Evolutionary conservation across 2,329 filamentous ascomycete species (phyloP), one percentile per base, ranked within the genome.

Genomic region (Ciborinia camelliae): DNA sequence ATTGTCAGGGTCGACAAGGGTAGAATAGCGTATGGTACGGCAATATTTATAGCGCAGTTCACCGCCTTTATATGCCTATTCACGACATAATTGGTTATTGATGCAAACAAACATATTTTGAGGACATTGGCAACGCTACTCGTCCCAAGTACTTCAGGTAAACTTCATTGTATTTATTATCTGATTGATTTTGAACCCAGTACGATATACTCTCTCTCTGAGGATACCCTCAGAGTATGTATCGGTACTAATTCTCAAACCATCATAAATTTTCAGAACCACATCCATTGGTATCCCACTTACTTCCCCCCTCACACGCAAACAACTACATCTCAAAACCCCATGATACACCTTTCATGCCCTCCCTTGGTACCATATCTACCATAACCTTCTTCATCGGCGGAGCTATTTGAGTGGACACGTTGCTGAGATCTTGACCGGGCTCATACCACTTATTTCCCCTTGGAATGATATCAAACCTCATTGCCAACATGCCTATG

Each of bases 391-490:
- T 57, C 18, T 37, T 41, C 8, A 28, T 39, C 4, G 51, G 62
- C 4, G 30, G 41, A 23, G 52, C 43, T 28, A 57, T 23, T 23
- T 58, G 62, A 5, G 47, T 20, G 10, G 62, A 63, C 18, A 63
- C 41, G 28, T 63, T 63, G 8, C 20, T 50, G 6, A 48, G 28
- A 18, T 63, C 43, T 50, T 58, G 41, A 15, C 35, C 32, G 2
- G 51, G 62, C 1, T 63, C 52, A 48, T 20, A 18, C 62, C 62
- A 63, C 28, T 35, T 23, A 37, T 55, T 26, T 37, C 62, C 62
- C 1, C 32, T 7, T 1, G 62, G 52, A 20, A 50, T 37, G 1
- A 63, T 48, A 32, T 63, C 62, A 23, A 58, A 63, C 4, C 62
- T 58, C 41, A 63, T 58, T 2, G 35, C 43, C 18, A 63, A 30